phyloP scores from a whole-genome alignment of 768 basidiomycete species.

The Solioccasus polychromus region DNA sequence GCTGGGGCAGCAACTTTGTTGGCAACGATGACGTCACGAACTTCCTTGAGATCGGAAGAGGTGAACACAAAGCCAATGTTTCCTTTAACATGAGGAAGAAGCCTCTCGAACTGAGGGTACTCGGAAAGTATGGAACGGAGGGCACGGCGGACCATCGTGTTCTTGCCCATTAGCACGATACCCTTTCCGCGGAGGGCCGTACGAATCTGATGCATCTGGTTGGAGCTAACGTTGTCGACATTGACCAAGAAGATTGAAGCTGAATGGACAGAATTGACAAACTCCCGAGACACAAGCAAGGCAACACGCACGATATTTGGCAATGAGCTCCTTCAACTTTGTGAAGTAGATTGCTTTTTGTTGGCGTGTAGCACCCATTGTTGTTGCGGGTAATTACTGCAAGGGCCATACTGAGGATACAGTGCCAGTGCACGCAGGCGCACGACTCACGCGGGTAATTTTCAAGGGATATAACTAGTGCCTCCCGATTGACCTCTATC shows the following conservation, averaged over 20 bases:
- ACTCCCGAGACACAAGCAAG: neutral
- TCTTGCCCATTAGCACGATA: conserved; percentile 99
- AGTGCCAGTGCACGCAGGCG: no score
- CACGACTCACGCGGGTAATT: conserved; percentile 26
- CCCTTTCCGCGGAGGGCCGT: conserved; percentile 94
- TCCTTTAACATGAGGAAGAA: conserved; percentile 93
- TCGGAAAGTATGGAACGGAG: conserved; percentile 89
- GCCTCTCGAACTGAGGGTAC: conserved; percentile 90
- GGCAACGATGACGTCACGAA: conserved; percentile 88
- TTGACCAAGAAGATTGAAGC: conserved; percentile 99
- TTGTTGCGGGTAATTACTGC: conserved; percentile 33
- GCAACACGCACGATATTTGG: conserved; percentile 75
- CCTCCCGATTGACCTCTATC: conserved; percentile 92
- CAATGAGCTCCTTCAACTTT: conserved; percentile 91
- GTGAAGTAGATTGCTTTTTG: conserved; percentile 90
- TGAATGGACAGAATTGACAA: conserved; percentile 31
- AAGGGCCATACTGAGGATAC: conserved; percentile 2
- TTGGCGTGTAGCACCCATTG: conserved; percentile 90
- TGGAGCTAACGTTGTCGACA: conserved; percentile 99
- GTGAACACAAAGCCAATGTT: conserved; percentile 99
- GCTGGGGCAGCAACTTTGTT: conserved; percentile 99
- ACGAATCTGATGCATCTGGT: conserved; percentile 99
- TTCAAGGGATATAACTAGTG: conserved; percentile 43
- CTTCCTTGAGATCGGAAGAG: conserved; percentile 83
- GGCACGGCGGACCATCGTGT: conserved; percentile 99